Base-by-base conservation (phyloP, 1,284 basidiomycete species). In the Coriolopsis trogii region DNA sequence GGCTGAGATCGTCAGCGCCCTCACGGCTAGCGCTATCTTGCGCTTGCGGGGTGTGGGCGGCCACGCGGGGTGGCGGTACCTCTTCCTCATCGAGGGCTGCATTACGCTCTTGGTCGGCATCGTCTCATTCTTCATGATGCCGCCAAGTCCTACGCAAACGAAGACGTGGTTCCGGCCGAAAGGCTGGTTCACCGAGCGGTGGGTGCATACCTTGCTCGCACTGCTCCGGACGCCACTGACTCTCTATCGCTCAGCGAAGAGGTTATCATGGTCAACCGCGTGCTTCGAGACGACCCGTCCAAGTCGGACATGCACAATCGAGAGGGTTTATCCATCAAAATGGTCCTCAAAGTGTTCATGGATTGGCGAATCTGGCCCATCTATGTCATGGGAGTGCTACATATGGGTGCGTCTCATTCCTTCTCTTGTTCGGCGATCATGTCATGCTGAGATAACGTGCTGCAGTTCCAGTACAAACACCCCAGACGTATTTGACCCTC, bases 231-330 rank as follows among this genome's bases (percentile, higher is more conserved):
- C n/a, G 3, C n/a, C 23, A n/a, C 10, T 33, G 26, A n/a, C 30
- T 10, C 23, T 6, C 20, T 3, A 1, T 21, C 4, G 8, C n/a
- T 21, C 38, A 69, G 68, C 6, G 69, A 75, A 46, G 72, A 72
- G 53, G 69, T 66, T 16, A 76, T 78, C 48, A 71, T 77, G 40
- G 73, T 77, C 38, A 78, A 77, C 48, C 74, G 84, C n/a, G 74
- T 89, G 15, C 71, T 90, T 4, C 76, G 88, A 3, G 88, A 89
- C 62, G 87, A 90, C 58, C 87, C 83, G 3, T 73, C 78, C 9
- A 87, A 90, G 74, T 80, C 81, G 3, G 80, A 84, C 56, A 91
- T 91, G 89, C 87, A 91, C 70, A 92, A 92, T 56, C 81, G 89
- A 23, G 79, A 91, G 67, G 84, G 83, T 0, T 66, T 91, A 10